Conservation (phyloP, 306 rosid species). For the Ormosia semicastrata region DNA sequence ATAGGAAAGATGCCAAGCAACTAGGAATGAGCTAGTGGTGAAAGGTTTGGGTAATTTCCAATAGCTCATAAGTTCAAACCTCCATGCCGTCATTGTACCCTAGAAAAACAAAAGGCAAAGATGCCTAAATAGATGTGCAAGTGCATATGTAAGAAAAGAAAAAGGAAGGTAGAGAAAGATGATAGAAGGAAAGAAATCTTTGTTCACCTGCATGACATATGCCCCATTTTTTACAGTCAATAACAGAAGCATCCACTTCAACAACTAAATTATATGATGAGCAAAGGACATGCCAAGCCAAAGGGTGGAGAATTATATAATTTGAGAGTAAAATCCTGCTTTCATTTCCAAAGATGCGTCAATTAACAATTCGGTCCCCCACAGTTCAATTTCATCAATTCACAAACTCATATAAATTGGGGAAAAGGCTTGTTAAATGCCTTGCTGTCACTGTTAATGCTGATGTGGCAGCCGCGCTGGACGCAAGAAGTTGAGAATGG, state of each 20-base stretch:
- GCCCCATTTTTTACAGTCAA: background rate
- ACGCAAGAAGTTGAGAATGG: background rate
- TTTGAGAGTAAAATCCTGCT: background rate
- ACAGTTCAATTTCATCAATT: background rate
- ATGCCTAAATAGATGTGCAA: background rate
- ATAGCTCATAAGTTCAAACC: background rate
- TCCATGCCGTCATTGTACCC: no score
- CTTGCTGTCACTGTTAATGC: background rate
- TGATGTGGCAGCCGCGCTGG: background rate
- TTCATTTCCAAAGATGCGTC: background rate
- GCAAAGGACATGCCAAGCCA: background rate
- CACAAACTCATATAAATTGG: background rate
- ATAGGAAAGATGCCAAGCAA: background rate
- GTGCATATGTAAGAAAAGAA: no score
- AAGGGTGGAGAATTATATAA: no score
- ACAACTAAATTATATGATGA: background rate
- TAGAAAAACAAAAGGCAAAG: background rate
- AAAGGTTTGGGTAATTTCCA: background rate
- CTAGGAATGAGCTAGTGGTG: background rate
- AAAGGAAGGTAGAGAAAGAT: background rate
- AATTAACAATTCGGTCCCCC: background rate
- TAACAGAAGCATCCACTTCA: background rate
- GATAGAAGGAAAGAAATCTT: background rate
- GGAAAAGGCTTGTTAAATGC: background rate
- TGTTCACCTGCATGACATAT: background rate